Conservation (phyloP, 148 eudicot species). For the Persicaria maculosa region DNA sequence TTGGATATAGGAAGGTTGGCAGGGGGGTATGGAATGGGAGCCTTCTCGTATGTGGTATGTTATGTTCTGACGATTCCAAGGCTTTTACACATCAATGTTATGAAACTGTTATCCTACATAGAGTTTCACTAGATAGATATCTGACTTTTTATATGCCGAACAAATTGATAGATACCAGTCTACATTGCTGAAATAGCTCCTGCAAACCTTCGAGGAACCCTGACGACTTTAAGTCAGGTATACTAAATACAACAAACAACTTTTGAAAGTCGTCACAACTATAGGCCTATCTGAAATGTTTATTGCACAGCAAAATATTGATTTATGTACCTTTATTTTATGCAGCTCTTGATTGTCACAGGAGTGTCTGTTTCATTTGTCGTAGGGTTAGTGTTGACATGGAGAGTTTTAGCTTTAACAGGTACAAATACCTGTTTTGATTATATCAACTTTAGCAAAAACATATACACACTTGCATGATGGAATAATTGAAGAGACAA, state of each 20-base stretch:
- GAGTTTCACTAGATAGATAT: not conserved
- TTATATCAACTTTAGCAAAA: not conserved
- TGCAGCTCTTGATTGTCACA: constrained; percentile 67
- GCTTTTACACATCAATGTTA: not conserved
- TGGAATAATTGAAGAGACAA: not conserved
- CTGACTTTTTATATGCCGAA: not conserved
- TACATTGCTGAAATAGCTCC: constrained; percentile 94
- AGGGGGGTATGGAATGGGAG: constrained; percentile 95
- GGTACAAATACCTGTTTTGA: constrained; percentile 26
- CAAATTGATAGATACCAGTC: constrained; percentile 61
- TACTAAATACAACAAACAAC: not conserved
- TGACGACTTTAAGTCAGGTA: constrained; percentile 83
- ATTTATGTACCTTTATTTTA: not conserved
- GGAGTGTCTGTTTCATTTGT: constrained; percentile 77
- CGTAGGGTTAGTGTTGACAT: constrained; percentile 58
- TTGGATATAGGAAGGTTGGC: constrained; percentile 82
- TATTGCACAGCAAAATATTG: not conserved
- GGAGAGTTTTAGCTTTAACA: constrained; percentile 75
- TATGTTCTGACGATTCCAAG: not conserved
- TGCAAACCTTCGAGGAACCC: constrained; percentile 70
- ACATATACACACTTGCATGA: not conserved
- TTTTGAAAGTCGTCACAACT: not conserved
- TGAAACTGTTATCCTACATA: not conserved
- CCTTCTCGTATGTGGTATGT: constrained; percentile 86
- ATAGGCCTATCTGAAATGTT: not conserved